A percentile compares a stretch with the other conserved stretches of the same genome.
These are phyloP conservation scores for Mentha longifolia DNA, from an alignment of 257 asterid genomes.

Conservation along the genomic window DNA sequence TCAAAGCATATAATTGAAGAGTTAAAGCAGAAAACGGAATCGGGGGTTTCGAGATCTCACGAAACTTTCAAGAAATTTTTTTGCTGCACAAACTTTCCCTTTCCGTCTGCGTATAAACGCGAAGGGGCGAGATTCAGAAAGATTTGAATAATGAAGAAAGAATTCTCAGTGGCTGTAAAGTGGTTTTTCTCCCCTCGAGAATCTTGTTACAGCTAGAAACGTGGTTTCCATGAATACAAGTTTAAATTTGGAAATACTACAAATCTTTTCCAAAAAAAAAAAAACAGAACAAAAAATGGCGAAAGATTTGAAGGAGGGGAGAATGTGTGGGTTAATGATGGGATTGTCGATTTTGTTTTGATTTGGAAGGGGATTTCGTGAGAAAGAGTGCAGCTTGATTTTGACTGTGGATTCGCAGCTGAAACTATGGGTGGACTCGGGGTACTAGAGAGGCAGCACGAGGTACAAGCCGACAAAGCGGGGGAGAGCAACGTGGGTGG, in stretches of 20 bases:
- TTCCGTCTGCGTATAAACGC: neutral
- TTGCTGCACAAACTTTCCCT: too few species aligned
- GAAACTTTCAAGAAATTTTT: neutral
- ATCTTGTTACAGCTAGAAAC: conserved; percentile 43
- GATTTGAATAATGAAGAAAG: conserved; percentile 28
- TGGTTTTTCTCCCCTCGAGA: conserved; percentile 35
- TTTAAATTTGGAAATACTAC: conserved; percentile 15
- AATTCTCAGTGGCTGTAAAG: conserved; percentile 41
- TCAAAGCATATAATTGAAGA: conserved; percentile 16
- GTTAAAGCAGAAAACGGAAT: conserved; percentile 15
- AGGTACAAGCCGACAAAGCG: conserved; percentile 37
- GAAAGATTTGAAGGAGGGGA: conserved; percentile 30
- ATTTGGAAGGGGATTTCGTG: conserved; percentile 43
- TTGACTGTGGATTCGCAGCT: conserved; percentile 33
- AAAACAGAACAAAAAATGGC: conserved; percentile 13
- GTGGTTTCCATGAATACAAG: conserved; percentile 33
- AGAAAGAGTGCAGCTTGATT: conserved; percentile 39
- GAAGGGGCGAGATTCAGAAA: conserved; percentile 23
- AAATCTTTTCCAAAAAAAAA: conserved; percentile 25
- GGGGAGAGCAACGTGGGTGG: conserved; percentile 45
- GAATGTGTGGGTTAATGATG: conserved; percentile 37
- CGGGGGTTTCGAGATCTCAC: conserved; percentile 39
- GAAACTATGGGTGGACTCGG: conserved; percentile 13
- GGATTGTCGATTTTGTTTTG: conserved; percentile 35
- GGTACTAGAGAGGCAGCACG: conserved; percentile 37